Evolutionary conservation across 2,329 filamentous ascomycete species (phyloP), one percentile per base, ranked within the genome.

Genomic region (Ophiostoma populinum): DNA sequence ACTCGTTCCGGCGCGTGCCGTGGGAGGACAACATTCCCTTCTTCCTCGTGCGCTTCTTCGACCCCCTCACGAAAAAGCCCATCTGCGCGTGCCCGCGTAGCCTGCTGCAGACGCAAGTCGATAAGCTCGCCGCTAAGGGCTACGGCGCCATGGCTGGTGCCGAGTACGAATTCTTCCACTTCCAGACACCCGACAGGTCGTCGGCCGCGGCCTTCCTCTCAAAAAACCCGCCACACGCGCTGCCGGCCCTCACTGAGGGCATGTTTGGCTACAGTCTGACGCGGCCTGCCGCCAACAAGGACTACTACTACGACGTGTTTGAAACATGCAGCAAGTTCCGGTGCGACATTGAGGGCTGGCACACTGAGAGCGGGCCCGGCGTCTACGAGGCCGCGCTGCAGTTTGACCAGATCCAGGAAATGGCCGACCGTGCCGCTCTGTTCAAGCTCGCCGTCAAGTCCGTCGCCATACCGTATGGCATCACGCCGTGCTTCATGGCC

Each of bases 401-500:
- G 53, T 95, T 92, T 47, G 80, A 79, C 35, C 81, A 93, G 52
- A 79, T 90, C 43, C 70, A 69, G 24, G 67, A 79, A 44, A 94
- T 94, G 82, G 90, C 90, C 1, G 90, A 98, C 54, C 78, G 80
- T 46, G 85, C 86, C 18, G 76, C 76, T 20, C 61, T 98, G 24
- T 98, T 95, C 74, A 98, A 98, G 66, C 81, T 92, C 47, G 75
- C 80, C 15, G 85, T 93, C 44, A 94, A 93, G 58, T 85, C 82
- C 8, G 71, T 93, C 25, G 82, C 81, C 29, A 79, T 74, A 38
- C 79, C 82, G 50, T 81, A 85, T 52, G 83, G 82, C 45, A 92
- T 98, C 51, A 93, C 83, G 0, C 90, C 90, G 0, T 92, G 82
- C 56, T 98, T 98, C 63, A 98, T 98, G 90, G 90, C 90, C 12